Base-by-base conservation (phyloP, 441 rosid genomes). In the Breynia disticha region DNA sequence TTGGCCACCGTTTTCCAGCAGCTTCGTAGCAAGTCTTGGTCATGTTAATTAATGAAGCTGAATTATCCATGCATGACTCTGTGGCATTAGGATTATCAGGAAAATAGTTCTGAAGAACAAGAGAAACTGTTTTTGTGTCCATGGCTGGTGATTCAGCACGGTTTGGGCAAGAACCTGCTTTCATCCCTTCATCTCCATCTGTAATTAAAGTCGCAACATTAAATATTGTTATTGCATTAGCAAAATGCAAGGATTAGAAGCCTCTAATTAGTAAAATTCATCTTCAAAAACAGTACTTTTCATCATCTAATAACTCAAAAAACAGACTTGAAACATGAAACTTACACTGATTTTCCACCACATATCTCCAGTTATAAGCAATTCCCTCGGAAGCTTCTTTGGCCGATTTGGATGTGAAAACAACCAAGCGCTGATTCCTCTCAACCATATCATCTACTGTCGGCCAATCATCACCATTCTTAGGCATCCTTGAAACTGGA, bases 321-420 rank as follows among this genome's bases (percentile, higher is more conserved):
- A 19, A 4, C 3, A 41, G n/a, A 15, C 2, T 41, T 41, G 44
- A 15, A 41, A 9, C 44, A 19, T 9, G 28, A 46, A 50, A 63
- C 95, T 65, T 52, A 88, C 98, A 91, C 49, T 82, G 83, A 58
- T 72, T 88, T 63, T 91, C 98, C 35, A 91, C 82, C 47, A 91
- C 91, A 66, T 88, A 86, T 59, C 60, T 77, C 98, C 98, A 91
- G 53, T 78, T 78, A 69, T 76, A 86, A 54, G 97, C 98, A 63
- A 91, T 76, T 21, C 95, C 95, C 67, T 88, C 98, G 0, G 94
- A 72, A 49, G 94, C 84, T 73, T 88, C 95, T 61, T 91, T 91
- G 11, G 55, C 60, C 1, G 77, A 64, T 55, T 77, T 79, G 15
- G 95, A 91, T 32, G 97, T 91, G 71, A 88, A 91, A 11, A 88